These are phyloP conservation scores for Fusarium continuum DNA, from an alignment of 2,329 filamentous ascomycete genomes.

Conservation along the genomic window DNA sequence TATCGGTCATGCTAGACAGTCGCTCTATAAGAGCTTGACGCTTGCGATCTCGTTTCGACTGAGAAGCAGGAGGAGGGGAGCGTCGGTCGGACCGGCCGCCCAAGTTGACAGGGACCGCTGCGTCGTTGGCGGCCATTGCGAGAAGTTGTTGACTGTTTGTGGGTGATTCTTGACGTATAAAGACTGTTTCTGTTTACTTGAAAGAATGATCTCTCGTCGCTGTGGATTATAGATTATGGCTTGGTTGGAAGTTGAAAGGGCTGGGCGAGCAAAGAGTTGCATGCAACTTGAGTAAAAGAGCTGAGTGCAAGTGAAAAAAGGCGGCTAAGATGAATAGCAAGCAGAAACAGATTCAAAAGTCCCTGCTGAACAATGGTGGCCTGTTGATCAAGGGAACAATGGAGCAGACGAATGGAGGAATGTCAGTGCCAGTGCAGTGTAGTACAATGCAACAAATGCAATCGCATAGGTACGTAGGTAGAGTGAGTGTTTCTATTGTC, in stretches of 20 bases:
- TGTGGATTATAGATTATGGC: slow-evolving; percentile 2
- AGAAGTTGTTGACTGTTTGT: slow-evolving; percentile 1
- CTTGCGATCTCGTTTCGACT: slow-evolving; percentile 90
- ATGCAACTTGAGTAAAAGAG: slow-evolving; percentile 17
- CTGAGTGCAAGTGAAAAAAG: slow-evolving; percentile 9
- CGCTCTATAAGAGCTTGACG: slow-evolving; percentile 84
- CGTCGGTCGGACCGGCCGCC: slow-evolving; percentile 49
- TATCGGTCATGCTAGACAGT: slow-evolving; percentile 77
- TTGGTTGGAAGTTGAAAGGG: slow-evolving; percentile 16
- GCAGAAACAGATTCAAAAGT: neutral
- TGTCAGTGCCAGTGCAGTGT: neutral
- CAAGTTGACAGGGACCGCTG: slow-evolving; percentile 46
- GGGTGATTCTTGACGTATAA: neutral
- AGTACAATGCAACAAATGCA: neutral
- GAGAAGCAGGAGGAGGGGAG: slow-evolving; percentile 53
- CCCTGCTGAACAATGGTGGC: neutral
- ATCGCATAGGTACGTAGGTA: neutral
- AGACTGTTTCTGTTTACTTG: neutral
- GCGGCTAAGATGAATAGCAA: slow-evolving; percentile 1
- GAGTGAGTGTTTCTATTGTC: slow-evolving; percentile 24
- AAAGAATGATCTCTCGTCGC: neutral
- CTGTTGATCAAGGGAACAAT: neutral
- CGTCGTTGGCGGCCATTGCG: slow-evolving; percentile 54
- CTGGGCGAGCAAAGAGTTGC: slow-evolving; percentile 21
- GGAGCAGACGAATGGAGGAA: neutral